Evolutionary conservation across 306 rosid species (phyloP), one percentile per base, ranked within the genome.

Genomic region (Aeschynomene evenia): DNA sequence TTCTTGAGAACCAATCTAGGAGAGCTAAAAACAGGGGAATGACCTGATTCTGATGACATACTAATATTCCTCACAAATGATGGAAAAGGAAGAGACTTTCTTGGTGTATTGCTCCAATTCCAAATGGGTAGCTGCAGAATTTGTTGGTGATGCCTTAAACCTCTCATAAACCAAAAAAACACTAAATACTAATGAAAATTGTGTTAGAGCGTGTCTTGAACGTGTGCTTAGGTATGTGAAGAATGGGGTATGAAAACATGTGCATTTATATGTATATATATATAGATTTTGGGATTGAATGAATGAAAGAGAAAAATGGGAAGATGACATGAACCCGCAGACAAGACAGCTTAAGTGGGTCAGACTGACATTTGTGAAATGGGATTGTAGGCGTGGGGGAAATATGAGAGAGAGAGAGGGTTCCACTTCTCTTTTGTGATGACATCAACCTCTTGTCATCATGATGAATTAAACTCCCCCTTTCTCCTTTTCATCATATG

Each of bases 1-100:
- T 74, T 73, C 20, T 78, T 78, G 70, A 74, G 57, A 28, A 70
- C 72, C 82, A 84, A 74, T 66, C 96, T 91, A 22, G 96, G 92
- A 4, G 77, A 22, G 78, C 58, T 50, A 22, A 77, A 69, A 73
- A 61, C 58, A 14, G 68, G 42, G 15, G 64, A 55, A 34, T 62
- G n/a, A 31, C 64, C 43, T 6, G 76, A 80, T 52, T 45, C 29
- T 2, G 85, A 81, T 2, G 85, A 81, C 85, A 81, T 79, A 53
- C 26, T 66, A 1, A 5, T 12, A 0, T 6, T 64, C 63, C 12
- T 15, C 1, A 61, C 2, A 52, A 54, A 7, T 2, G 62, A n/a
- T n/a, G n/a, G n/a, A n/a, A n/a, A n/a, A n/a, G n/a, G 28, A 29
- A 9, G 29, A 13, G 21, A 39, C 7, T 0, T 7, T 33, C 1